Evolutionary conservation across 306 rosid genomes (phyloP).

Genomic region (Casuarina cunninghamiana): DNA sequence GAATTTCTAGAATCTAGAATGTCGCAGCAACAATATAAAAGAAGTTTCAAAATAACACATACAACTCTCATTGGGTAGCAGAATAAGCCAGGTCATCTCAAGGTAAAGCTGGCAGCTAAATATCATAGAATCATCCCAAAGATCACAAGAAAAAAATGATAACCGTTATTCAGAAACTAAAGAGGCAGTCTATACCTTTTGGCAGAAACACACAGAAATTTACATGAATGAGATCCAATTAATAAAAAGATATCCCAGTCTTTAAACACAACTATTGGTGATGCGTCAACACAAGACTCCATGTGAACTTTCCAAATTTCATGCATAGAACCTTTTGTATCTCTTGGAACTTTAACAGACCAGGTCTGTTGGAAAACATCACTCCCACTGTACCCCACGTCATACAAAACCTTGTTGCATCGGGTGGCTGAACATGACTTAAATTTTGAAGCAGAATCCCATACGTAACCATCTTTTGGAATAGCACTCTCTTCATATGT

Average conservation of each 20-base stretch:
- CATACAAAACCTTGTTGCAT: slow-evolving; percentile 67
- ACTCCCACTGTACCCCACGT: slow-evolving; percentile 29
- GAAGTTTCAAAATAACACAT: not conserved
- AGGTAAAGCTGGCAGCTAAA: not conserved
- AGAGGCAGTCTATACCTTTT: slow-evolving; percentile 53
- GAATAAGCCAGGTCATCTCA: not conserved
- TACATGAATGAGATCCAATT: slow-evolving; percentile 88
- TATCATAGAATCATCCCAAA: not conserved
- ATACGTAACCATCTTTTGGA: slow-evolving; percentile 31
- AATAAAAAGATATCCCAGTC: slow-evolving; percentile 58
- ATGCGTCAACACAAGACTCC: slow-evolving; percentile 96
- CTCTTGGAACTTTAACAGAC: slow-evolving; percentile 43
- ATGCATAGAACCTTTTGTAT: slow-evolving; percentile 43
- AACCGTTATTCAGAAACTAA: slow-evolving; percentile 10
- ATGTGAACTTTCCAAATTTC: slow-evolving; percentile 70
- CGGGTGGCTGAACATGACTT: slow-evolving; percentile 69
- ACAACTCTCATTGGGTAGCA: not conserved
- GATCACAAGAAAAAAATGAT: slow-evolving; percentile 1
- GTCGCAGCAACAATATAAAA: not conserved
- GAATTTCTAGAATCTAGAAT: not conserved
- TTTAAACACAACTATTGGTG: slow-evolving; percentile 70
- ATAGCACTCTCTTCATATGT: slow-evolving; percentile 20
- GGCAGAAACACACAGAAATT: slow-evolving; percentile 77
- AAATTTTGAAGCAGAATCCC: slow-evolving; percentile 43
- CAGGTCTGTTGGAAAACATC: slow-evolving; percentile 34